Evolutionary conservation across 257 asterid genomes (phyloP).

Genomic region (Henckelia pumila): DNA sequence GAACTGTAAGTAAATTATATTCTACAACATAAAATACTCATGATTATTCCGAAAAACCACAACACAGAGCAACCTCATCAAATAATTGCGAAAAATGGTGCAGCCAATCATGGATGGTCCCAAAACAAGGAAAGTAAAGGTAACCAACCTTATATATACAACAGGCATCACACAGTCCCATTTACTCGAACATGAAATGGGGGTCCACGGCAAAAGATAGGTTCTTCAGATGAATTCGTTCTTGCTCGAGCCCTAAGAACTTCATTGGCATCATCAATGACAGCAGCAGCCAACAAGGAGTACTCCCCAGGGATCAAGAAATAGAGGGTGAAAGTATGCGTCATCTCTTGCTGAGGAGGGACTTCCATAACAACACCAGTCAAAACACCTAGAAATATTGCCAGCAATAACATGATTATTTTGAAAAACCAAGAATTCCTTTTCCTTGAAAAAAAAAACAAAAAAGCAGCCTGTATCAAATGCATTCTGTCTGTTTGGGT

Average conservation of each 20-base stretch:
- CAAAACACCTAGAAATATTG: slow-evolving; percentile 63
- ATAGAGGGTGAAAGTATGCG: slow-evolving; percentile 78
- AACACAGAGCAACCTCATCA: not conserved
- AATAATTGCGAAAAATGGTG: not conserved
- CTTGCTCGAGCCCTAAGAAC: slow-evolving; percentile 91
- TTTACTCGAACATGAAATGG: slow-evolving; percentile 85
- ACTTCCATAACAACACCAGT: slow-evolving; percentile 69
- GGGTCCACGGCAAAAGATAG: slow-evolving; percentile 95
- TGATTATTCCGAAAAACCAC: not conserved
- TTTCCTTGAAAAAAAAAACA: not conserved
- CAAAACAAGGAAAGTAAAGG: not conserved
- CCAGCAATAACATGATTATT: slow-evolving; percentile 19
- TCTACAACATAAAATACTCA: not conserved
- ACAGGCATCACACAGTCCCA: slow-evolving; percentile 53
- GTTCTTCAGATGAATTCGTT: slow-evolving; percentile 60
- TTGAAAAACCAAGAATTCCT: not conserved
- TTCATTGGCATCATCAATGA: slow-evolving; percentile 83
- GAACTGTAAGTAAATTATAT: too few relatives aligned
- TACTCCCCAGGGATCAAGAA: slow-evolving; percentile 96
- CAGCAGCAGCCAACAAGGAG: slow-evolving; percentile 89
- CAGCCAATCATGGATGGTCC: not conserved
- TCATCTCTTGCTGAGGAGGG: slow-evolving; percentile 83
- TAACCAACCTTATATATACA: slow-evolving; percentile 11
- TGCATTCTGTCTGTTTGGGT: not conserved
- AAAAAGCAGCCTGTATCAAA: not conserved